A percentile compares a stretch with the other conserved stretches of the same genome.
Evolutionary conservation across 768 basidiomycete species (phyloP).

Genomic region (Udeniomyces megalosporus): DNA sequence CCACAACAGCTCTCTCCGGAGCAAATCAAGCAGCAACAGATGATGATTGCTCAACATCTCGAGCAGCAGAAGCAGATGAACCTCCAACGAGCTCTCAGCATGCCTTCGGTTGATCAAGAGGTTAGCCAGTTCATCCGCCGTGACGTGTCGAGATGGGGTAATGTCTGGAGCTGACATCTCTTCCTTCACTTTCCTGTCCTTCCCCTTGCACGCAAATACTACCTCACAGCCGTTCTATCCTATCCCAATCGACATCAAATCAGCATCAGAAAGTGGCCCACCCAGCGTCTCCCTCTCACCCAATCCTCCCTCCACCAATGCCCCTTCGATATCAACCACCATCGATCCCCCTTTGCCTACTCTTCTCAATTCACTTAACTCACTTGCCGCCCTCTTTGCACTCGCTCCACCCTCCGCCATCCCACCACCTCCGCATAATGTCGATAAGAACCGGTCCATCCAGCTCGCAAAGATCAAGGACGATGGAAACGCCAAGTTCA

Average conservation of each 20-base stretch:
- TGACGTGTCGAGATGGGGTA: conserved; percentile 72
- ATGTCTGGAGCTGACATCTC: conserved; percentile 45
- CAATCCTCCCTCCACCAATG: neutral
- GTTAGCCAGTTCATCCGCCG: neutral
- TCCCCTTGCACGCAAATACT: too few relatives aligned
- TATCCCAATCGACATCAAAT: conserved; percentile 30
- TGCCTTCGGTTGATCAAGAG: neutral
- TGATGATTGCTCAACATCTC: too few relatives aligned
- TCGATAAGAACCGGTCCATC: conserved; percentile 37
- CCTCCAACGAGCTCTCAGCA: too few relatives aligned
- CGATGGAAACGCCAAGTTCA: conserved; percentile 79
- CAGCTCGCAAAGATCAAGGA: conserved; percentile 69
- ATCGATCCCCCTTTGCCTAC: neutral
- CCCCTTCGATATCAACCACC: neutral
- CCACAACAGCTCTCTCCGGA: too few relatives aligned
- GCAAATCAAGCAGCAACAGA: too few relatives aligned
- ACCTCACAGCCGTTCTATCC: conserved; percentile 30
- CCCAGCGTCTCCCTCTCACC: neutral
- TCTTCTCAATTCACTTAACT: conserved; percentile 1
- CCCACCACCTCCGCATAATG: conserved; percentile 4
- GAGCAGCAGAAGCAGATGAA: too few relatives aligned
- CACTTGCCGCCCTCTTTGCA: conserved; percentile 1
- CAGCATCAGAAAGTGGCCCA: neutral
- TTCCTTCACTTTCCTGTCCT: neutral
- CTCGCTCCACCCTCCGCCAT: conserved; percentile 5